Base-by-base conservation (phyloP, 495 filamentous ascomycete species). In the Penicillium paradoxum region DNA sequence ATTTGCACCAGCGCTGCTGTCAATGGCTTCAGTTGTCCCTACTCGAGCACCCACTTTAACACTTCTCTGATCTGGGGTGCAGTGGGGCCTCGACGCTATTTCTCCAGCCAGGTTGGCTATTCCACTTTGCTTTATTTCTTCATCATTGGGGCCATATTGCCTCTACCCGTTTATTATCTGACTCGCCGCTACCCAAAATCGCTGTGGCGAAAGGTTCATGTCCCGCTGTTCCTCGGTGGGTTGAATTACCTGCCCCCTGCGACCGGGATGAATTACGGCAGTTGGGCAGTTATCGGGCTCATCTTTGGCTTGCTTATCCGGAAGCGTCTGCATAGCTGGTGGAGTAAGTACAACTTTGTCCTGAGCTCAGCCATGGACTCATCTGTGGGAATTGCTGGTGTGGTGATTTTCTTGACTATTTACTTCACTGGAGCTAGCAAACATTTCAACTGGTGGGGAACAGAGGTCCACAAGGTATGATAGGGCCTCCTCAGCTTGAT, bases 31-130 rank as follows among this genome's bases (percentile, higher is more conserved):
- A 87, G 79, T 19, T 95, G 89, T 57, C 90, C 90, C n/a, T 84
- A 89, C 53, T 88, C 87, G 0, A 81, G 86, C 19, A 89, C 91
- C 0, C 86, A 91, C 69, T 93, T 91, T 75, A 91, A 90, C 72
- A 88, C 88, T 8, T 85, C 80, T 51, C 84, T 93, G 44, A 78
- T 95, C 39, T 95, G 89, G 90, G 90, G 89, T n/a, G 85, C 90
- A 27, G 84, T 93, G 34, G 89, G 89, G 0, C 89, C 89, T 1
- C 56, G 67, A 29, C 80, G 88, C 41, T 91, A 90, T 73, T 67
- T 63, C 50, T 41, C 40, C 7, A 63, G 47, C 40, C 33, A 60
- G 21, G 58, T 60, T 45, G 60, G 57, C 15, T 69, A 93, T 87
- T 57, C 83, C 79, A 3, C 73, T 69, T 27, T 75, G 63, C 45